Percentiles rank a stretch among this genome's conserved stretches.
Evolutionary conservation across 148 eudicot species (phyloP).

Genomic region (Gaultheria prostrata): DNA sequence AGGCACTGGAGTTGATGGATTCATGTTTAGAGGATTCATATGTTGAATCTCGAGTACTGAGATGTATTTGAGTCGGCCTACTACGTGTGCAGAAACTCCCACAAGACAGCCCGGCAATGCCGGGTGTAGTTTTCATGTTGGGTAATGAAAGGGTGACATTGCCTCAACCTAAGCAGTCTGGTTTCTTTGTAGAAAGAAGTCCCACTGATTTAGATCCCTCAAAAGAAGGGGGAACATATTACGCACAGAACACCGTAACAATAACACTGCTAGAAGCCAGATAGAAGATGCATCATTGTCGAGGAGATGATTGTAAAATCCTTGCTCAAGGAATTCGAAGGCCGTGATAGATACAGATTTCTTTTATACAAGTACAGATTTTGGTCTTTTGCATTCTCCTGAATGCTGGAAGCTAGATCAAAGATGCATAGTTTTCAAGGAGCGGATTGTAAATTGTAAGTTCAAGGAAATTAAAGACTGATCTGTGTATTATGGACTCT

Average conservation of each 20-base stretch:
- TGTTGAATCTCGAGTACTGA: not conserved
- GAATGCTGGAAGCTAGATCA: not conserved
- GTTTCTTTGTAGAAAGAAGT: slow-evolving; percentile 4
- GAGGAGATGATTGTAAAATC: not conserved
- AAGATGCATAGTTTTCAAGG: not conserved
- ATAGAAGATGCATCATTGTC: not conserved
- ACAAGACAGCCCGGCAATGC: slow-evolving; percentile 5
- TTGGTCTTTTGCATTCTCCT: not conserved
- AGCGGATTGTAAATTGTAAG: not conserved
- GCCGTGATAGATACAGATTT: not conserved
- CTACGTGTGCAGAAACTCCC: not conserved
- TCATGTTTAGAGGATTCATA: not conserved
- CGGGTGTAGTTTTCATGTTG: not conserved
- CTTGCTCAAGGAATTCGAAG: not conserved
- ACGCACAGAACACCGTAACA: not conserved
- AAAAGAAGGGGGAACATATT: not conserved
- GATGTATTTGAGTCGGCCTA: slow-evolving; percentile 1
- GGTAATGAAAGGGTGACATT: not conserved
- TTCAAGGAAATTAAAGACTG: not conserved
- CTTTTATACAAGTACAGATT: not conserved
- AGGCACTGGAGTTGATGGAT: not conserved
- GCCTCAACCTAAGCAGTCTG: slow-evolving; percentile 4
- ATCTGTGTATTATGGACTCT: not conserved
- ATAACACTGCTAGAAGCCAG: slow-evolving; percentile 5
- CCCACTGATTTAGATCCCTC: not conserved